Percentiles rank a stretch among this genome's conserved stretches.
Evolutionary conservation across 345 rosid species (phyloP).

Genomic region (Acer saccharum): DNA sequence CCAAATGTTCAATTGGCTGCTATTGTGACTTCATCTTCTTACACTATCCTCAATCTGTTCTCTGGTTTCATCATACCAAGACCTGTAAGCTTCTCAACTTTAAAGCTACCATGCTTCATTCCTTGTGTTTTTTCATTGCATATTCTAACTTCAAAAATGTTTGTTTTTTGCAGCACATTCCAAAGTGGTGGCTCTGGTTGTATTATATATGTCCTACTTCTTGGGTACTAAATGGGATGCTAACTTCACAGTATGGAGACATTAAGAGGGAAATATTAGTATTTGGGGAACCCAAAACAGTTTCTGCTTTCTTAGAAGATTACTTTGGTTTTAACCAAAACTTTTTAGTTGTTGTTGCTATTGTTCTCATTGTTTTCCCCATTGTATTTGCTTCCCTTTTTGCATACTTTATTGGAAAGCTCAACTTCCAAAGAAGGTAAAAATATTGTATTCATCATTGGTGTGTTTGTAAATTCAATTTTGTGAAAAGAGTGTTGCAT

Average conservation of each 20-base stretch:
- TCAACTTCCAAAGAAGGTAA: conserved; percentile 31
- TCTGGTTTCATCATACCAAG: conserved; percentile 36
- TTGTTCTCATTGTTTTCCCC: conserved; percentile 22
- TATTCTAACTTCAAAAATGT: not conserved
- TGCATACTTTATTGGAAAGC: conserved; percentile 21
- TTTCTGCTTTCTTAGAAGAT: conserved; percentile 24
- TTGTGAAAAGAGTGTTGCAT: not conserved
- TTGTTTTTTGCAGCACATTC: conserved; percentile 26
- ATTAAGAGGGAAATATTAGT: not conserved
- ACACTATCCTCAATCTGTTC: conserved; percentile 30
- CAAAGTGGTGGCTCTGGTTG: conserved; percentile 42
- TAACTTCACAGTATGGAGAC: conserved; percentile 32
- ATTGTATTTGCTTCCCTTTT: conserved; percentile 27
- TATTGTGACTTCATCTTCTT: conserved; percentile 29
- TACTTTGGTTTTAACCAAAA: conserved; percentile 31
- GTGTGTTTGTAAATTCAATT: not conserved
- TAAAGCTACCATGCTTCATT: too few relatives aligned
- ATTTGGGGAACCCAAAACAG: not conserved
- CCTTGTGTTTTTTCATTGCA: not conserved
- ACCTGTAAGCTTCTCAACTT: conserved; percentile 17
- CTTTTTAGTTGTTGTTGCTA: conserved; percentile 26
- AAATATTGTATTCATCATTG: too few relatives aligned
- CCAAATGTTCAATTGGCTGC: conserved; percentile 32
- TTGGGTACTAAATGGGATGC: conserved; percentile 36
- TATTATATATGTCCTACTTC: conserved; percentile 33